These are phyloP conservation scores for Leishmania aethiopica DNA, from an alignment of 208 protist genomes.

Conservation along the genomic window DNA sequence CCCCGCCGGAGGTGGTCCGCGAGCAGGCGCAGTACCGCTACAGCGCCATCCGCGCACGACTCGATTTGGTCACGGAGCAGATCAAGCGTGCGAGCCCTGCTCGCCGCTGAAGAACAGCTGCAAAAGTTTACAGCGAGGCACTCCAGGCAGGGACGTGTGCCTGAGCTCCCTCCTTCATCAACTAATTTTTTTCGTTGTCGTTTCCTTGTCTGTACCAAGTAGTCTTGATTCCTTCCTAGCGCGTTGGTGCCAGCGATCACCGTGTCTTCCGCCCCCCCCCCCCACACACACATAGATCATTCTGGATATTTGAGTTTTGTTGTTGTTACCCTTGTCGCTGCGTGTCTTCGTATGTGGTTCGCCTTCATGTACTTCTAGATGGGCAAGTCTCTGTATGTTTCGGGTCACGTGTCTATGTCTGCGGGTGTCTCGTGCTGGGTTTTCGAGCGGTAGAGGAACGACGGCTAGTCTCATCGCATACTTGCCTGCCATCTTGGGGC, in stretches of 20 bases:
- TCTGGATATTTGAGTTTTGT: neutral
- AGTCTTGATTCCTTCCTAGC: neutral
- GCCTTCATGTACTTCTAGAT: neutral
- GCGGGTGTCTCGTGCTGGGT: neutral
- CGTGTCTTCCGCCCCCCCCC: neutral
- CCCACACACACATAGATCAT: neutral
- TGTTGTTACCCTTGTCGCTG: neutral
- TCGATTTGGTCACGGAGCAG: conserved; percentile 89
- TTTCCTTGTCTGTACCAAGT: neutral
- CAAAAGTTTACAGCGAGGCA: neutral
- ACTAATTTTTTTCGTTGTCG: neutral
- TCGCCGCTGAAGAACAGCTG: conserved; percentile 22
- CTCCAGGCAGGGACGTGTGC: neutral
- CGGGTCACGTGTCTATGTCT: neutral
- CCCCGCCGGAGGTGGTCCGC: conserved; percentile 86
- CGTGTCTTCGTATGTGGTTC: neutral
- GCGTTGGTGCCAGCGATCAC: neutral
- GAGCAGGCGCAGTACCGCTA: conserved; percentile 94
- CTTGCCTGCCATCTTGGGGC: neutral
- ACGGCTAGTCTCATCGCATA: neutral
- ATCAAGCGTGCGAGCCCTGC: conserved; percentile 83
- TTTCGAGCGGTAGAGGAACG: neutral
- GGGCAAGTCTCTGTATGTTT: neutral
- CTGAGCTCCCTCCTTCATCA: neutral
- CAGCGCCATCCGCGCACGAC: conserved; percentile 84